Evolutionary conservation across 345 rosid species (phyloP).

Genomic region (Melaleuca quinquenervia): DNA sequence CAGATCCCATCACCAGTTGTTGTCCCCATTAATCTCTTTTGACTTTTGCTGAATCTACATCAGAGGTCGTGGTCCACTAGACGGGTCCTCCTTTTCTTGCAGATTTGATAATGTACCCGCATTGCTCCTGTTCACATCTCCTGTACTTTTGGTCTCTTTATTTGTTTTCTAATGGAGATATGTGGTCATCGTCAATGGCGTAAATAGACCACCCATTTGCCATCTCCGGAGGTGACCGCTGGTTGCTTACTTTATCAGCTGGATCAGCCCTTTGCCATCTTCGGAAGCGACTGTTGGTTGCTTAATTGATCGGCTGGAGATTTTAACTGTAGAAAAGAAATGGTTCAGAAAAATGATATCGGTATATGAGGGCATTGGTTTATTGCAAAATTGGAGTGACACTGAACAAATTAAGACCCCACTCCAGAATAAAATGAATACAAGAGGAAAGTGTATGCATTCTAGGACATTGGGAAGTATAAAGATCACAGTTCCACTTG

Average conservation of each 20-base stretch:
- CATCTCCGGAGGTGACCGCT: not conserved
- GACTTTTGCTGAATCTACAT: not conserved
- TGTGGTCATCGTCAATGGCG: not conserved
- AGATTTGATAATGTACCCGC: not conserved
- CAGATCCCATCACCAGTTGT: not conserved
- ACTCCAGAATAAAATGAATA: not conserved
- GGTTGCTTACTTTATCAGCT: not conserved
- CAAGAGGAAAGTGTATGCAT: not conserved
- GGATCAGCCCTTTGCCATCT: not conserved
- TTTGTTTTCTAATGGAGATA: not conserved
- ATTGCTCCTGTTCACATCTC: not conserved
- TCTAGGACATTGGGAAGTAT: not conserved
- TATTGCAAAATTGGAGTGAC: not conserved
- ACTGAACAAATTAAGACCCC: not conserved
- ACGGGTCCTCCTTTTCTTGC: not conserved
- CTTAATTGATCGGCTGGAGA: not conserved
- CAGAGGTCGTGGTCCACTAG: not conserved
- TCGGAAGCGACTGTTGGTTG: not conserved
- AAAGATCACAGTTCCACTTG: not conserved
- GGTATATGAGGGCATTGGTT: not conserved
- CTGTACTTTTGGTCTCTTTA: not conserved
- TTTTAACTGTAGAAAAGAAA: not conserved
- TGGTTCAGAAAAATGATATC: not conserved
- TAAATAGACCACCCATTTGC: not conserved
- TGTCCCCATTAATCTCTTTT: not conserved